Conservation (phyloP, 208 protist species). For the Leishmania major region DNA sequence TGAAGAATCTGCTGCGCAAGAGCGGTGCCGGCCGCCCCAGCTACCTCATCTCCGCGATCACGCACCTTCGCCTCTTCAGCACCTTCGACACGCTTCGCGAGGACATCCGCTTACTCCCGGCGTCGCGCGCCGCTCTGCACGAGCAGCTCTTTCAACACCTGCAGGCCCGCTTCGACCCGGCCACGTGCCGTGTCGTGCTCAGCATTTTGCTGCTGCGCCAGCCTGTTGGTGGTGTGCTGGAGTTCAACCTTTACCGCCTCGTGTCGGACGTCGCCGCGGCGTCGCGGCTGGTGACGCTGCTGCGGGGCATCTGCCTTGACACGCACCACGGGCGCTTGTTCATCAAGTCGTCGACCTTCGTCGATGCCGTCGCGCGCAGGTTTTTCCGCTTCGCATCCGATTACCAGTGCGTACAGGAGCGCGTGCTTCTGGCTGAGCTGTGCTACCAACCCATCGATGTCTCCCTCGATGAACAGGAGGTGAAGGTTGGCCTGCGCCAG, state of each 20-base stretch:
- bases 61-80: conserved; percentile 84
- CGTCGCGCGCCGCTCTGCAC: conserved; percentile 54
- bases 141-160: conserved; percentile 52
- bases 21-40: conserved; percentile 55
- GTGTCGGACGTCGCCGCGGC: conserved; percentile 71
- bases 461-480: conserved; percentile 25
- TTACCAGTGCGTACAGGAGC: conserved; percentile 46
- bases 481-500: conserved; percentile 34
- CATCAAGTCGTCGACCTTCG: conserved; percentile 56
- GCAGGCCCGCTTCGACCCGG: conserved; percentile 52
- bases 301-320: conserved; percentile 67
- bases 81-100: conserved; percentile 74
- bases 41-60: conserved; percentile 75
- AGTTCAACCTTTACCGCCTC: conserved; percentile 83
- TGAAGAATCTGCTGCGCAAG: conserved; percentile 76
- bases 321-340: conserved; percentile 40
- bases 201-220: conserved; percentile 64
- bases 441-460: conserved; percentile 49
- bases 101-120: conserved; percentile 73
- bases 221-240: conserved; percentile 66
- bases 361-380: conserved; percentile 45
- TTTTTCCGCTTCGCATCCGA: conserved; percentile 56
- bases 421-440: conserved; percentile 68
- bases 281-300: conserved; percentile 72
- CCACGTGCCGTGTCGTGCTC: conserved; percentile 61